Evolutionary conservation across 257 asterid genomes (phyloP), one percentile per base, ranked within the genome.

Genomic region (Eustoma russellianum): DNA sequence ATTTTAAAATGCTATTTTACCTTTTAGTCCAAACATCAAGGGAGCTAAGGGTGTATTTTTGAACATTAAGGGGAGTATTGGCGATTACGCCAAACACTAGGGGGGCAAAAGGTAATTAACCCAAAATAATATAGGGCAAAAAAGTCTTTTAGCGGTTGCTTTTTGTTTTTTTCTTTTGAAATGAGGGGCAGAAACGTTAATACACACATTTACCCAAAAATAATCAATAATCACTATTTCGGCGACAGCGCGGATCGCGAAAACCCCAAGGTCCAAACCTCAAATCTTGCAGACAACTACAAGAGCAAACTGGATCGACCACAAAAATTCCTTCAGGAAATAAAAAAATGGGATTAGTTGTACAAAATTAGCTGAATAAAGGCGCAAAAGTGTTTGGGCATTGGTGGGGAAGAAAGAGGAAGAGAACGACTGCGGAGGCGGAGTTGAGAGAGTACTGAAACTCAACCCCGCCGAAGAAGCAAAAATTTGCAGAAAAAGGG

Each of bases 231-330:
- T 24, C 33, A 50, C 56, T 47, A 58, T 51, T 70, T 66, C 68
- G 69, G 67, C 70, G 64, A 50, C 55, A 56, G 69, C 66, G 65
- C 63, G 63, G 65, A 65, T 62, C 60, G 71, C 67, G 72, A 72
- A 79, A 69, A 49, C 68, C 70, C 60, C 60, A n/a, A n/a, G n/a
- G n/a, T n/a, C n/a, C n/a, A 48, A 47, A 34, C 18, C 48, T 56
- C 47, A 19, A 17, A n/a, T 38, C 43, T 38, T 7, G 43, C 12
- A 38, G 12, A 38, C 43, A 38, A 11, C 43, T 38, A 38, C 43
- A 38, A 38, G 11, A 38, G 43, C 12, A 11, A 38, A 10, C 12
- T 38, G 11, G 43, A 45, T 30, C 35, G 33, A 56, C 24, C 33
- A 53, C 10, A 48, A 40, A 59, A 48, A 34, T 15, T 15, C 47